Evolutionary conservation across 371 early-diverging fungal species (phyloP), one percentile per base, ranked within the genome.

Genomic region (Mucor mucedo): DNA sequence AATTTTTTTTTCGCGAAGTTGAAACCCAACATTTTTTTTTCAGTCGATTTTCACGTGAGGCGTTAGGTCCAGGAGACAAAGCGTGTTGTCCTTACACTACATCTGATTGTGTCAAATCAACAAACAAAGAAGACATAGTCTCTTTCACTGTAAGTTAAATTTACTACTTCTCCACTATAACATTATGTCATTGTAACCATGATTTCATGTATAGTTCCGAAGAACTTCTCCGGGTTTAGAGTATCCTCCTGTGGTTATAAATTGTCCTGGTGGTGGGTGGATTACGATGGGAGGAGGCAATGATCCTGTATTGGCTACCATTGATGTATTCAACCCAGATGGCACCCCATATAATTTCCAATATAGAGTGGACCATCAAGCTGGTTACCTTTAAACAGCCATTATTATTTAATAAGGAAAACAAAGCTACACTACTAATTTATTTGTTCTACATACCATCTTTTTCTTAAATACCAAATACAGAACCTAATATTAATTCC

Each of bases 41-140:
- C 8, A 27, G 48, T 3, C 11, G 52, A 11, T 50, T 50, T 14
- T 32, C 4, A 3, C 13, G 29, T 27, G 11, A 8, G 6, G 29
- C 30, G 10, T 58, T 58, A 35, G 35, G 14, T 33, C 33, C 38
- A 27, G 58, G 58, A 27, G 58, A 48, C n/a, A 58, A 35, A 10
- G 58, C 58, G 11, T 58, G 58, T 21, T 58, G 58, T 35, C 38
- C 58, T 10, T 58, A 47, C 21, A 35, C 44, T 21, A 35, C n/a
- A 5, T 16, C 21, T 10, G 27, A 27, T 35, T 58, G 58, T 21
- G 58, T 58, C 14, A 45, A 27, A 35, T 44, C 58, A 47, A n/a
- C 7, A 35, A 58, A 13, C 10, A 58, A 27, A 32, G 48, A 58
- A 10, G 58, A 45, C 16, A 33, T 33, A 21, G 4, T 58, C 10